Evolutionary conservation across 805 yeast genomes (phyloP).

Genomic region (Ogataea paraovalis): DNA sequence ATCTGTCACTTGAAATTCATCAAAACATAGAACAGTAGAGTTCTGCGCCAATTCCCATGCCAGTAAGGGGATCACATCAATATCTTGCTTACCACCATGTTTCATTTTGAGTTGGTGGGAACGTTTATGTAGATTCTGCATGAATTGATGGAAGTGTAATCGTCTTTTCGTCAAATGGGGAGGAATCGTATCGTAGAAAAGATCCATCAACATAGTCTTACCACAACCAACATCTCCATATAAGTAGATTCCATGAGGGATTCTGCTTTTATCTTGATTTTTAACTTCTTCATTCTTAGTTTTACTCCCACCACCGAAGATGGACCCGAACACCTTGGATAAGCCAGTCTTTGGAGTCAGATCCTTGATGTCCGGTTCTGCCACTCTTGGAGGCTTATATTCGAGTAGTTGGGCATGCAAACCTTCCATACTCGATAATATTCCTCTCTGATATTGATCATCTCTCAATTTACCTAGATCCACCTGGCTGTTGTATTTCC

Average conservation of each 20-base stretch:
- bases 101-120: conserved; percentile 67
- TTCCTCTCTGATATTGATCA: conserved; percentile 77
- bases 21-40: conserved; percentile 83
- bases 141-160: conserved; percentile 93
- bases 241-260: conserved; percentile 82
- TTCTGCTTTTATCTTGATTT: conserved; percentile 22
- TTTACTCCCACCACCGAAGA: conserved; percentile 23
- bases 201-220: conserved; percentile 96
- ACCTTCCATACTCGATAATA: conserved; percentile 56
- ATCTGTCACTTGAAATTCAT: conserved; percentile 96
- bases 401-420: conserved; percentile 50
- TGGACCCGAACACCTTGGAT: conserved; percentile 28
- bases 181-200: conserved; percentile 85
- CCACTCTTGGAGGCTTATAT: conserved; percentile 62
- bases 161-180: conserved; percentile 69
- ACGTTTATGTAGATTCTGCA: conserved; percentile 89
- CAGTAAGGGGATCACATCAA: conserved; percentile 78
- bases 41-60: conserved; percentile 79
- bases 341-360: conserved; percentile 50
- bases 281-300: conserved; percentile 6
- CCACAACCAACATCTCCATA: conserved; percentile 99
- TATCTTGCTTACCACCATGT: conserved; percentile 60
- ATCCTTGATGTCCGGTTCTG: conserved; percentile 46
- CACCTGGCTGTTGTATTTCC: conserved; percentile 28
- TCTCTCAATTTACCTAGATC: conserved; percentile 49